These are phyloP conservation scores for Oryza meyeriana DNA, from an alignment of 176 grass and related monocot species.

Conservation along the genomic window DNA sequence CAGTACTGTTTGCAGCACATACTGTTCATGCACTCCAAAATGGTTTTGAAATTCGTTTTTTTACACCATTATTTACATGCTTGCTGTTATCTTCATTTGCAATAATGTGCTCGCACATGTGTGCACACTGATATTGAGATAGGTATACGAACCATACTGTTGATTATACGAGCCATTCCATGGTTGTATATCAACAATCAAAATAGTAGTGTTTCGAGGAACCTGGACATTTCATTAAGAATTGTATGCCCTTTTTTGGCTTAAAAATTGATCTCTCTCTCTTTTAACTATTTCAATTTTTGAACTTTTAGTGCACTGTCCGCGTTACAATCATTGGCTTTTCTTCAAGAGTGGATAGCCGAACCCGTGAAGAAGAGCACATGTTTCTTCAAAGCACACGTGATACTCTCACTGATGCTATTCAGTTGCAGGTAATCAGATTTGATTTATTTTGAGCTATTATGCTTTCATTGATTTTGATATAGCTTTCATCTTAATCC, in stretches of 20 bases:
- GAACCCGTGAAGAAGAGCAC: conserved; percentile 39
- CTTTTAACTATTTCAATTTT: conserved; percentile 30
- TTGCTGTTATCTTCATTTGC: conserved; percentile 10
- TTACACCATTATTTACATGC: background rate
- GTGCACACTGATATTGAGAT: background rate
- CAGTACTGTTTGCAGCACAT: conserved; percentile 31
- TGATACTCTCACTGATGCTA: conserved; percentile 65
- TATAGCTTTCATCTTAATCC: conserved; percentile 27
- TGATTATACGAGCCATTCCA: background rate
- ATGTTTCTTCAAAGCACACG: conserved; percentile 40
- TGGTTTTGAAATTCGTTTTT: conserved; percentile 13
- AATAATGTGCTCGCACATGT: background rate
- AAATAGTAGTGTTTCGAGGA: background rate
- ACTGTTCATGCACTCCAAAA: background rate
- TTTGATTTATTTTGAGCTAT: conserved; percentile 16
- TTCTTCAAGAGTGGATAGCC: conserved; percentile 31
- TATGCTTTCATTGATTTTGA: conserved; percentile 1
- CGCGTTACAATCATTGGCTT: conserved; percentile 63
- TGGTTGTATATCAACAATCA: background rate
- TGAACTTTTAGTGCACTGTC: conserved; percentile 71
- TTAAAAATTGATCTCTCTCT: conserved; percentile 4
- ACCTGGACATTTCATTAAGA: conserved; percentile 13
- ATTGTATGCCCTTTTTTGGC: background rate
- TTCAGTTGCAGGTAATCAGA: conserved; percentile 76
- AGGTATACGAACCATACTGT: background rate